These are phyloP conservation scores for Apiospora aurea DNA, from an alignment of 2,329 filamentous ascomycete species.

Conservation along the genomic window DNA sequence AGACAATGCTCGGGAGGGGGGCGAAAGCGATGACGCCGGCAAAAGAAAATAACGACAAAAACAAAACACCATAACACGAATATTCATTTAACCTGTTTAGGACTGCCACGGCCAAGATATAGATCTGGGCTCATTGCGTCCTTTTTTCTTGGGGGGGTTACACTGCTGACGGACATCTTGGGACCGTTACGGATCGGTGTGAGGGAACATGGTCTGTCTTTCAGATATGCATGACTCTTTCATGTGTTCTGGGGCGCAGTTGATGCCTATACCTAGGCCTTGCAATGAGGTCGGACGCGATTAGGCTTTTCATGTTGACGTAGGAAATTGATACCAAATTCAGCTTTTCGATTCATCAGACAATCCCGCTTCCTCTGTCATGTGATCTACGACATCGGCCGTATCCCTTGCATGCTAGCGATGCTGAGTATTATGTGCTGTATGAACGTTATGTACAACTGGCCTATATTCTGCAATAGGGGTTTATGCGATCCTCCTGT, in stretches of 20 bases:
- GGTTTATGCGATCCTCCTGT: neutral
- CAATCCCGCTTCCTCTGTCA: neutral
- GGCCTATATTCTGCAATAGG: neutral
- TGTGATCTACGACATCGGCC: neutral
- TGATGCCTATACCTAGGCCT: neutral
- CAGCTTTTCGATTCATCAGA: neutral
- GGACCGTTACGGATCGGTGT: neutral
- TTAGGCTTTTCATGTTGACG: neutral
- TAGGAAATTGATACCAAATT: slow-evolving; percentile 9
- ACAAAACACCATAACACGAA: too few relatives aligned
- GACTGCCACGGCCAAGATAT: slow-evolving; percentile 9
- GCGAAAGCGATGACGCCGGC: neutral
- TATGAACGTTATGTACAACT: neutral
- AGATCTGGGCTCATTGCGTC: neutral
- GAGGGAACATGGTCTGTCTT: neutral
- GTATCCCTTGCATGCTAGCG: neutral
- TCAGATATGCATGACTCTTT: neutral
- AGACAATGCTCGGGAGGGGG: neutral
- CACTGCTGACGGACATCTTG: neutral
- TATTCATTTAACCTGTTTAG: neutral
- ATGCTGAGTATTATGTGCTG: neutral
- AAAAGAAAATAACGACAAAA: neutral
- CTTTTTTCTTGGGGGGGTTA: neutral
- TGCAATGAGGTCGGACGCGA: neutral
- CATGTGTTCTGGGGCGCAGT: neutral